These are phyloP conservation scores for Jimgerdemannia flammicorona DNA, from an alignment of 192 early-diverging fungal species.

Conservation along the genomic window DNA sequence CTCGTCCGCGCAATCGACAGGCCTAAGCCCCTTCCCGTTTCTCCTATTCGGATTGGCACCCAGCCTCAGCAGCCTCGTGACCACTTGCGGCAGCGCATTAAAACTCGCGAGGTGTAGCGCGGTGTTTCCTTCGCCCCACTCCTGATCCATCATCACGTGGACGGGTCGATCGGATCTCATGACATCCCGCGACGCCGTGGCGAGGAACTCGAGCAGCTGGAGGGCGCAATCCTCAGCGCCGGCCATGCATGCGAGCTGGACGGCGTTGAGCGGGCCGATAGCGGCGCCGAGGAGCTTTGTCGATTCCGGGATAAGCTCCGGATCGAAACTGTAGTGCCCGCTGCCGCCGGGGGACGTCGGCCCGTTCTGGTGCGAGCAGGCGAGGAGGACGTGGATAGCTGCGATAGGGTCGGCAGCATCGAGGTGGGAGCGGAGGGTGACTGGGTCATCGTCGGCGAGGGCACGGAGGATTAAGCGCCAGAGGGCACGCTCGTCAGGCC, in stretches of 20 bases:
- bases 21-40: background rate
- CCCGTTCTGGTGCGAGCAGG: background rate
- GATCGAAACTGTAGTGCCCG: background rate
- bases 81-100: background rate
- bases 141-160: background rate
- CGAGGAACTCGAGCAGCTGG: background rate
- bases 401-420: background rate
- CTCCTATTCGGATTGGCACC: background rate
- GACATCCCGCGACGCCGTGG: background rate
- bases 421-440: background rate
- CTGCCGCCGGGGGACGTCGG: too few relatives aligned
- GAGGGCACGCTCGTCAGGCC: background rate
- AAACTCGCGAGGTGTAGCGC: background rate
- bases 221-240: background rate
- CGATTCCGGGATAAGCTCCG: background rate
- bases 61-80: background rate
- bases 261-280: background rate
- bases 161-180: background rate
- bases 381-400: background rate
- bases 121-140: background rate
- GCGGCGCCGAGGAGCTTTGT: background rate
- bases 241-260: background rate
- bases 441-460: background rate
- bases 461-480: background rate
- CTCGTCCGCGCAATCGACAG: constrained; percentile 2